These are phyloP conservation scores for Rhododendron molle DNA, from an alignment of 148 eudicot species.

Conservation along the genomic window DNA sequence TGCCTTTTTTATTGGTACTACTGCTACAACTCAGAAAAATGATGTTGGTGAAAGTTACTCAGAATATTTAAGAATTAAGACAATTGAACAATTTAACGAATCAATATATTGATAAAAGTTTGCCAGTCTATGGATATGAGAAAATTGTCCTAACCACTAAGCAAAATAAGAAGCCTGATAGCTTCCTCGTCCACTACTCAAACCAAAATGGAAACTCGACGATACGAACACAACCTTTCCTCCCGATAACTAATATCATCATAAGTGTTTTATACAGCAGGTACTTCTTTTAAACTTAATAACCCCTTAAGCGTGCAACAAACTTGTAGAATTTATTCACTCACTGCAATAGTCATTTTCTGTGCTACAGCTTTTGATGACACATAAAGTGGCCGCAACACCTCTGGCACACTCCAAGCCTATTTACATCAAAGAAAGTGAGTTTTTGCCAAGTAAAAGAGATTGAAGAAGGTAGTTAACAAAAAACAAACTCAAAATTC, in stretches of 20 bases:
- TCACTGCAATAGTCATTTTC: conserved; percentile 86
- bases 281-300: neutral
- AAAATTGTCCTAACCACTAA: neutral
- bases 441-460: neutral
- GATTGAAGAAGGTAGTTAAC: neutral
- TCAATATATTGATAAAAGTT: neutral
- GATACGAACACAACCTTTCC: neutral
- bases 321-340: conserved; percentile 10
- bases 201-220: neutral
- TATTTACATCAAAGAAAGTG: conserved; percentile 14
- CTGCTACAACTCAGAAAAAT: neutral
- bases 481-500: conserved; percentile 59
- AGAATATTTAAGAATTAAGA: neutral
- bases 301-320: neutral
- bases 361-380: conserved; percentile 93
- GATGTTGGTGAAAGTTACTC: neutral
- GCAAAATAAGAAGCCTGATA: neutral
- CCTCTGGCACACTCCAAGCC: conserved; percentile 99
- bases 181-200: neutral
- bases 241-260: neutral
- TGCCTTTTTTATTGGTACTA: neutral
- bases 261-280: neutral
- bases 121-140: neutral
- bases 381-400: conserved; percentile 84
- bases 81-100: neutral